phyloP scores from a whole-genome alignment of 306 rosid species.

The Gynostemma pentaphyllum region DNA sequence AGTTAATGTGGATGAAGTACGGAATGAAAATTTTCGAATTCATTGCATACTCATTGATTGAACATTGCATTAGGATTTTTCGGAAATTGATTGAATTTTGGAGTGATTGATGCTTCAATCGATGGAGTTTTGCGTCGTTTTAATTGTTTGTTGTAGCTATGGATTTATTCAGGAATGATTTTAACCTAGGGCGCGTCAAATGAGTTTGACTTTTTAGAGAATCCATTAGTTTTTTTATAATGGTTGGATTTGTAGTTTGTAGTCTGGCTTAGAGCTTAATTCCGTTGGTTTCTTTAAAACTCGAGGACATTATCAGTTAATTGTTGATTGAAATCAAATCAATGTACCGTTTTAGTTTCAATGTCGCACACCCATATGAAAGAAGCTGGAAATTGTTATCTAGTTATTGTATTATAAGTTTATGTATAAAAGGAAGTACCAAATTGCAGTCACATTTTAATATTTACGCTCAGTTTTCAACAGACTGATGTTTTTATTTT shows the following conservation, averaged over 20 bases:
- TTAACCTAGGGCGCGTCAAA: not conserved
- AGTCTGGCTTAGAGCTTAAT: no score
- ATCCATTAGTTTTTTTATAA: not conserved
- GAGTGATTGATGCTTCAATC: not conserved
- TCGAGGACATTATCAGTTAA: not conserved
- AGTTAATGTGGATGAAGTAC: not conserved
- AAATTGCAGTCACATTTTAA: not conserved
- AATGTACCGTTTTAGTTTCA: not conserved
- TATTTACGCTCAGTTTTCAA: not conserved
- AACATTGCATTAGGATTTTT: not conserved
- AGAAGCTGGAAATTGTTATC: not conserved
- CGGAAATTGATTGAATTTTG: not conserved
- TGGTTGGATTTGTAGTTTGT: not conserved
- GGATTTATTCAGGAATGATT: not conserved
- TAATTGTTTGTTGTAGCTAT: not conserved
- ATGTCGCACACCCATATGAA: not conserved
- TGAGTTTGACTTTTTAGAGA: constrained; percentile 5
- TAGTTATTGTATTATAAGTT: not conserved
- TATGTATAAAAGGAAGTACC: not conserved
- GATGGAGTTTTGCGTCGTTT: not conserved
- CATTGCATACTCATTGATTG: not conserved
- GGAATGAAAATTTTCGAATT: not conserved
- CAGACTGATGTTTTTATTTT: not conserved
- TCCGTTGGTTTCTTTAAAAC: not conserved
- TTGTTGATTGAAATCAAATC: constrained; percentile 4